These are phyloP conservation scores for Lagenaria siceraria DNA, from an alignment of 306 rosid species.

Conservation along the genomic window DNA sequence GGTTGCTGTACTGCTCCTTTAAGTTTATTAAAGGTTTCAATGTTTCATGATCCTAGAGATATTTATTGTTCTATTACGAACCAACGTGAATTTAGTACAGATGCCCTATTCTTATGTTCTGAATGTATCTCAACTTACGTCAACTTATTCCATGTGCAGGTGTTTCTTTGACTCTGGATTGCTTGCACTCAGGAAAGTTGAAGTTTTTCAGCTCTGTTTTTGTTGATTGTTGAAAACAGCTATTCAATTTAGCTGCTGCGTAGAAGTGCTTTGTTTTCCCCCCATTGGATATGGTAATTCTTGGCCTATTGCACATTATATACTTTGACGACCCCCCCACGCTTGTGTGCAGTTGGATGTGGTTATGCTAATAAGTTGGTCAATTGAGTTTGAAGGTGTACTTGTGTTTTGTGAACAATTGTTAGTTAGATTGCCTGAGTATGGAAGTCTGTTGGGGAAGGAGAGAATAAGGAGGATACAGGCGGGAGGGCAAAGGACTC, in stretches of 20 bases:
- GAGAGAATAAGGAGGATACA: background rate
- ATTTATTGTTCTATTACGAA: background rate
- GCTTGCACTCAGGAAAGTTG: background rate
- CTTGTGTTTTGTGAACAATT: background rate
- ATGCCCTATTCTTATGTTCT: background rate
- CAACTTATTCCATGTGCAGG: slow-evolving; percentile 1
- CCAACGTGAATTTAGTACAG: background rate
- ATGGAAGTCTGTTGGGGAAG: background rate
- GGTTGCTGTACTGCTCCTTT: background rate
- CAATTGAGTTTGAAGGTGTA: too few species aligned
- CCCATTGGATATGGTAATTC: slow-evolving; percentile 10
- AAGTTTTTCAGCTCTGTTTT: background rate
- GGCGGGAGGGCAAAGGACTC: background rate
- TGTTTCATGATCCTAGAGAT: background rate
- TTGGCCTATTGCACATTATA: background rate
- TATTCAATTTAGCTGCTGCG: background rate
- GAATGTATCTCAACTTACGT: background rate
- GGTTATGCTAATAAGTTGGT: too few species aligned
- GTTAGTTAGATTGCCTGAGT: background rate
- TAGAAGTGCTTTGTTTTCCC: background rate
- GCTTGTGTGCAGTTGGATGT: background rate
- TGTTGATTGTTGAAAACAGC: background rate
- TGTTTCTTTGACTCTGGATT: background rate
- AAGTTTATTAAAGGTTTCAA: background rate
- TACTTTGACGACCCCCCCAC: background rate